Percentiles rank a stretch among this genome's conserved stretches.
Conservation (phyloP, 176 grass and related monocot genomes). For the Rhynchospora pubera region DNA sequence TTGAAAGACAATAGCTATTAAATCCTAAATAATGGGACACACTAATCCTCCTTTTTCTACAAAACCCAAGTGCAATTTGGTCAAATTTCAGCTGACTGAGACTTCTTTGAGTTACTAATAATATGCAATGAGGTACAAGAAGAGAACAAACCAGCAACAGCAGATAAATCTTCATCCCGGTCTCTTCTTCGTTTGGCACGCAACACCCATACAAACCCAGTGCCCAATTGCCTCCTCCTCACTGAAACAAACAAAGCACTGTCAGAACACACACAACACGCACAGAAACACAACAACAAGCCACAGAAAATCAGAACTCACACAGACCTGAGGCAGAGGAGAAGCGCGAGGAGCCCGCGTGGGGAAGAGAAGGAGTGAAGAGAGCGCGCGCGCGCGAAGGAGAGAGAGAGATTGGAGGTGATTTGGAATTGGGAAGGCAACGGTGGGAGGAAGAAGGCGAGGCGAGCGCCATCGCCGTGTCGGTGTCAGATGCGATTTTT, state of each 20-base stretch:
- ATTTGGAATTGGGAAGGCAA: constrained; percentile 40
- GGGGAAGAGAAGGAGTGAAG: not conserved
- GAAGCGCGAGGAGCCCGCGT: not conserved
- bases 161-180: constrained; percentile 36
- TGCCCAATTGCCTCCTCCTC: constrained; percentile 26
- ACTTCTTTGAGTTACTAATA: no score
- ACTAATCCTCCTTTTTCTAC: no score
- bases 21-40: no score
- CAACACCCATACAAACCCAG: not conserved
- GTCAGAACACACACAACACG: not conserved
- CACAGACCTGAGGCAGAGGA: not conserved
- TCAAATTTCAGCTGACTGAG: no score
- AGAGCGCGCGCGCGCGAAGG: constrained; percentile 9
- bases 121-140: no score
- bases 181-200: constrained; percentile 20
- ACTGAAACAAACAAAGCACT: constrained; percentile 17
- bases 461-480: not conserved
- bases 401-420: constrained; percentile 14
- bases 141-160: constrained; percentile 30
- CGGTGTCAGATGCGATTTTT: not conserved
- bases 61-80: no score
- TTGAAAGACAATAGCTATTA: not conserved
- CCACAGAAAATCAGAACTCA: not conserved
- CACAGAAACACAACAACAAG: not conserved
- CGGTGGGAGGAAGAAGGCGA: constrained; percentile 12